A percentile compares a stretch with the other conserved stretches of the same genome.
phyloP scores from a whole-genome alignment of 108 stramenopile genomes.

The Cyclotella choctawhatcheeana region DNA sequence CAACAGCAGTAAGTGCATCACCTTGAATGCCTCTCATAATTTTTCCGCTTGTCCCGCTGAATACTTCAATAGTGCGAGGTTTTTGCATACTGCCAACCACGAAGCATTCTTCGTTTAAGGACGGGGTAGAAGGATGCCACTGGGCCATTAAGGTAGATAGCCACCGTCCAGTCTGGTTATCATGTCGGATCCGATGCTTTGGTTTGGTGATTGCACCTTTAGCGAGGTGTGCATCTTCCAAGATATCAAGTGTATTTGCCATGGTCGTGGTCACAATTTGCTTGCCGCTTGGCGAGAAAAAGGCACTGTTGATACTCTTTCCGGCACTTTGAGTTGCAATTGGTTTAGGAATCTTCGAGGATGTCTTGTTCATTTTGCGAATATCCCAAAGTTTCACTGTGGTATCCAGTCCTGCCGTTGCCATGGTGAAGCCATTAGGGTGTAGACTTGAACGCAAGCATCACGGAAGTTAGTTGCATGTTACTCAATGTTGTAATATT shows the following conservation, averaged over 20 bases:
- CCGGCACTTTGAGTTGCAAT: slow-evolving; percentile 53
- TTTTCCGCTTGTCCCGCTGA: slow-evolving; percentile 49
- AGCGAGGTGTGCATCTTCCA: slow-evolving; percentile 59
- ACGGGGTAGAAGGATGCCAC: slow-evolving; percentile 69
- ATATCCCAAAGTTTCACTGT: slow-evolving; percentile 77
- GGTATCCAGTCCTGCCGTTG: slow-evolving; percentile 69
- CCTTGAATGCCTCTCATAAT: slow-evolving; percentile 62
- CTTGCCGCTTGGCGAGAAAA: slow-evolving; percentile 77
- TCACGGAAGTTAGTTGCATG: not conserved
- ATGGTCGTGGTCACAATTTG: slow-evolving; percentile 68
- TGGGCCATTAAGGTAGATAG: slow-evolving; percentile 78
- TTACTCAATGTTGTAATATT: not conserved
- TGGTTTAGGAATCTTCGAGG: slow-evolving; percentile 47
- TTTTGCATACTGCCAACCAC: slow-evolving; percentile 79
- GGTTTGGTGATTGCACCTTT: slow-evolving; percentile 47
- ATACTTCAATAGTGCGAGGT: slow-evolving; percentile 78
- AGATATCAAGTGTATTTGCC: slow-evolving; percentile 67
- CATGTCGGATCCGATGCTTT: slow-evolving; percentile 63
- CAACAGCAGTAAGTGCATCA: slow-evolving; percentile 74
- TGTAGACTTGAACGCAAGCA: slow-evolving; percentile 73
- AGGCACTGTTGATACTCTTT: slow-evolving; percentile 77
- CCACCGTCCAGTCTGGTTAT: slow-evolving; percentile 88
- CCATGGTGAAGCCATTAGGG: slow-evolving; percentile 72
- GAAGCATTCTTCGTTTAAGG: slow-evolving; percentile 59
- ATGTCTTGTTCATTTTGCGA: slow-evolving; percentile 56